phyloP scores from a whole-genome alignment of 441 rosid genomes.

The Croton laevigatus region DNA sequence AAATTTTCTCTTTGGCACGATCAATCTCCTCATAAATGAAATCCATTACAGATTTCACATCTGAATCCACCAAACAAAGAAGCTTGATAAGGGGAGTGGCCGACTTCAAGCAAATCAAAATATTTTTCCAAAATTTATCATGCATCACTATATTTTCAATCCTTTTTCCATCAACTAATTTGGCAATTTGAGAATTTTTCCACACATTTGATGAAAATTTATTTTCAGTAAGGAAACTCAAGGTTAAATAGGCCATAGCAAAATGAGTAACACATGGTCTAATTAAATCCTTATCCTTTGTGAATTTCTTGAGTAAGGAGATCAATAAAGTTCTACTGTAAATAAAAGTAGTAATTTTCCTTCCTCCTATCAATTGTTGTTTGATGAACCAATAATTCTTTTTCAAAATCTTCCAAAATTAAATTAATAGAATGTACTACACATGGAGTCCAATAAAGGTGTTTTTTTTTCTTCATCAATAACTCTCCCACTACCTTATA shows the following conservation, averaged over 20 bases:
- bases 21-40: constrained; percentile 7
- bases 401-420: too few species aligned
- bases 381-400: too few species aligned
- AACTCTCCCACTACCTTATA: too few species aligned
- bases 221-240: background rate
- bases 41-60: background rate
- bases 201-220: background rate
- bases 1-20: background rate
- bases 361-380: too few species aligned
- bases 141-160: too few species aligned
- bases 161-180: too few species aligned
- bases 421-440: constrained; percentile 18
- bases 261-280: background rate
- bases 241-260: constrained; percentile 6
- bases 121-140: background rate
- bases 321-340: background rate
- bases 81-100: background rate
- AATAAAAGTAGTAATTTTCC: too few species aligned
- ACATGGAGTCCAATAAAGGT: constrained; percentile 6
- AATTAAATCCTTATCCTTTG: background rate
- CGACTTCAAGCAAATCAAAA: background rate
- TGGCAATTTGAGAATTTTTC: too few species aligned
- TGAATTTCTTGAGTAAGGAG: background rate
- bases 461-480: too few species aligned
- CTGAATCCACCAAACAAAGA: background rate